Conservation (phyloP, 768 basidiomycete species). For the Mycena filopes region DNA sequence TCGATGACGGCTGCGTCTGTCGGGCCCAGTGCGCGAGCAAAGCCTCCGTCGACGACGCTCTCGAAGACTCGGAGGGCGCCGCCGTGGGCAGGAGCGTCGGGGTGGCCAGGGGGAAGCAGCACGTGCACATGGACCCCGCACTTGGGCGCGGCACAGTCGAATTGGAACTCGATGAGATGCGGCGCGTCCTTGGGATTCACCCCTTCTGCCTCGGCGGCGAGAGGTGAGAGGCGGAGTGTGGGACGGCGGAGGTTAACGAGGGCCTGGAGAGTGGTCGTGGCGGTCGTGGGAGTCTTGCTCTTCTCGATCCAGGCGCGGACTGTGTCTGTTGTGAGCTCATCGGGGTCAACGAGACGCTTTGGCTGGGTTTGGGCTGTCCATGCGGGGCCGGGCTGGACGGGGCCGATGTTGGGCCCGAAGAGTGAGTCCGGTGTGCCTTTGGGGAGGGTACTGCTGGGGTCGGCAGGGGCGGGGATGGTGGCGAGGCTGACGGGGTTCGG, state of each 20-base stretch:
- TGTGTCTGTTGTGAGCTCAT: conserved; percentile 83
- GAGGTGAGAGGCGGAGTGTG: conserved; percentile 80
- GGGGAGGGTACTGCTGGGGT: conserved; percentile 6
- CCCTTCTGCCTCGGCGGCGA: conserved; percentile 61
- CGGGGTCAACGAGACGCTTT: conserved; percentile 57
- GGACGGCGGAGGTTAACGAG: conserved; percentile 95
- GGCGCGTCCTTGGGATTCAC: conserved; percentile 50
- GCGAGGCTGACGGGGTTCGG: conserved; percentile 25
- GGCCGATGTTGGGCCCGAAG: conserved; percentile 92
- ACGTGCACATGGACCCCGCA: conserved; percentile 85
- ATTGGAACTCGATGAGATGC: conserved; percentile 91
- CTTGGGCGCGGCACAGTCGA: conserved; percentile 90
- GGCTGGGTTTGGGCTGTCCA: conserved; percentile 79
- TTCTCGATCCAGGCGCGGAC: conserved; percentile 88
- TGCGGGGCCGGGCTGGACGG: conserved; percentile 71
- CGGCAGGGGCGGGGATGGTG: neutral
- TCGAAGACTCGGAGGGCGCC: conserved; percentile 66
- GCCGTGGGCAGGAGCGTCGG: conserved; percentile 56
- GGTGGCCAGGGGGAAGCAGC: conserved; percentile 72
- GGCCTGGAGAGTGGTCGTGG: conserved; percentile 94
- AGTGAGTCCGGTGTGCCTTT: conserved; percentile 73
- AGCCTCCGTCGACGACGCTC: conserved; percentile 82
- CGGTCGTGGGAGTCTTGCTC: conserved; percentile 64
- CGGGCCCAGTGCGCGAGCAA: conserved; percentile 76
- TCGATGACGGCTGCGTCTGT: conserved; percentile 86